phyloP scores from a whole-genome alignment of 805 yeast species.

The Candida loeiensis region DNA sequence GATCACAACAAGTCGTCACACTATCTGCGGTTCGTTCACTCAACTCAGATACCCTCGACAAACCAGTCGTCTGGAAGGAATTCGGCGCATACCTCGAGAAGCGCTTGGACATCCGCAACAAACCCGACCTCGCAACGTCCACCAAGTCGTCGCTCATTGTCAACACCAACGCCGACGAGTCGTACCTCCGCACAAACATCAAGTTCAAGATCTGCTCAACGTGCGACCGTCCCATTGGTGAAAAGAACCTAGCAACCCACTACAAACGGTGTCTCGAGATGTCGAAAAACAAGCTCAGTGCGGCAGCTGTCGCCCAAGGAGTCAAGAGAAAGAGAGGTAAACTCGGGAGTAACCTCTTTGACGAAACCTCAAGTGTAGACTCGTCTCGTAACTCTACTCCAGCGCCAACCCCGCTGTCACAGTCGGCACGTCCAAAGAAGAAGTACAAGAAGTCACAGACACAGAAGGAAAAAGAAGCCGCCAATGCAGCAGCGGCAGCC shows the following conservation, averaged over 20 bases:
- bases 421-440: slow-evolving; percentile 34
- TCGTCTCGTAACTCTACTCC: slow-evolving; percentile 39
- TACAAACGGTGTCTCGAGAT: slow-evolving; percentile 35
- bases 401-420: slow-evolving; percentile 25
- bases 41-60: slow-evolving; percentile 18
- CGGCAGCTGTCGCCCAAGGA: slow-evolving; percentile 17
- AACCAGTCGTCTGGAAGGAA: slow-evolving; percentile 42
- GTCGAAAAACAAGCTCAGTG: slow-evolving; percentile 27
- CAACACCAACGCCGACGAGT: slow-evolving; percentile 22
- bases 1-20: slow-evolving; percentile 24
- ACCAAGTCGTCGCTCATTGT: slow-evolving; percentile 20
- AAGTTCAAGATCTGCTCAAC: slow-evolving; percentile 37
- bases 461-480: slow-evolving; percentile 45
- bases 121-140: slow-evolving; percentile 18
- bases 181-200: slow-evolving; percentile 31
- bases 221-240: slow-evolving; percentile 41
- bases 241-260: slow-evolving; percentile 30
- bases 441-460: slow-evolving; percentile 43
- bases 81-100: slow-evolving; percentile 42
- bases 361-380: slow-evolving; percentile 38
- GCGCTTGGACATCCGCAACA: slow-evolving; percentile 27
- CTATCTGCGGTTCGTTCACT: slow-evolving; percentile 26
- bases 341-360: slow-evolving; percentile 22
- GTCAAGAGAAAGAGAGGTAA: slow-evolving; percentile 27
- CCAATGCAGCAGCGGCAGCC: slow-evolving; percentile 45